Conservation (phyloP, 345 rosid species). For the Salix arbutifolia region DNA sequence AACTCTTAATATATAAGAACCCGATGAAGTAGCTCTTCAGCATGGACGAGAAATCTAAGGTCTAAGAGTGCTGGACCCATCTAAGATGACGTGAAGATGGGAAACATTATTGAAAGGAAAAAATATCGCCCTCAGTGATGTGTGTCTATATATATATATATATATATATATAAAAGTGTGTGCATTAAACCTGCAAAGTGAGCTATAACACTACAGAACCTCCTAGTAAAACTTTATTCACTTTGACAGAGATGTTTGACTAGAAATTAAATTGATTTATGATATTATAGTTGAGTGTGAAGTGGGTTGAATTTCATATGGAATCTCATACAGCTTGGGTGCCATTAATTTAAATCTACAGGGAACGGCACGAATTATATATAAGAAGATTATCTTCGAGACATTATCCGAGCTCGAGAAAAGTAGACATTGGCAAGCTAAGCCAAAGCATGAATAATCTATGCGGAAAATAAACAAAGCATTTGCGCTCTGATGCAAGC, state of each 20-base stretch:
- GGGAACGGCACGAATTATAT: neutral
- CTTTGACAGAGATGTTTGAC: neutral
- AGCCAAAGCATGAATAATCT: neutral
- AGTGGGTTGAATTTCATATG: neutral
- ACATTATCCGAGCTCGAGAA: neutral
- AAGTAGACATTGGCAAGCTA: constrained; percentile 16
- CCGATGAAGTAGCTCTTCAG: neutral
- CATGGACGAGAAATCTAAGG: constrained; percentile 7
- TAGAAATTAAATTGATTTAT: neutral
- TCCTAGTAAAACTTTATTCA: neutral
- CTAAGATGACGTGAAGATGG: neutral
- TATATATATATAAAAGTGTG: neutral
- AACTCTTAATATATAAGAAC: neutral
- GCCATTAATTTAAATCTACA: constrained; percentile 1
- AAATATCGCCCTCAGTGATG: too few species aligned
- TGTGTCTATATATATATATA: too few species aligned
- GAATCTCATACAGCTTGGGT: neutral
- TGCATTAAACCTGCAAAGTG: too few species aligned
- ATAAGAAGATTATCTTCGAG: constrained; percentile 7
- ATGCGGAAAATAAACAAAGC: constrained; percentile 7
- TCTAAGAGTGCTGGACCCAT: constrained; percentile 7
- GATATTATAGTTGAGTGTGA: neutral
- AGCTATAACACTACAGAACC: neutral
- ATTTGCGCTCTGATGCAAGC: neutral
- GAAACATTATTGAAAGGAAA: too few species aligned